phyloP scores from a whole-genome alignment of 495 filamentous ascomycete species.

The Poronia punctata region DNA sequence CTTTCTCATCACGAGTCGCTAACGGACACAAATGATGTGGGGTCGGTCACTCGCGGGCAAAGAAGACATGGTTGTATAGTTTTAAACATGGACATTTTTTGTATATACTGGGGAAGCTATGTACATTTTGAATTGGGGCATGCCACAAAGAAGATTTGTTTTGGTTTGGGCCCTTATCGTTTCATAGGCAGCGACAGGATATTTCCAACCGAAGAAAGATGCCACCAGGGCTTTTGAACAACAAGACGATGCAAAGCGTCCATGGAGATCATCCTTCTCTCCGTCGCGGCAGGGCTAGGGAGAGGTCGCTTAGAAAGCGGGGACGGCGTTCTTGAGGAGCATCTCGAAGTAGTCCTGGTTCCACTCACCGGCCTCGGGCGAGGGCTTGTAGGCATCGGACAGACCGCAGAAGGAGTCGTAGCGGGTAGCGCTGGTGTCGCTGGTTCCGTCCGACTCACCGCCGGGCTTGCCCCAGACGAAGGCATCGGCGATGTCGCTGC shows the following conservation, averaged over 20 bases:
- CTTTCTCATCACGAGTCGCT: no score
- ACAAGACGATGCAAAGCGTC: not conserved
- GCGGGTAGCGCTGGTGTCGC: conserved; percentile 49
- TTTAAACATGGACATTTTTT: no score
- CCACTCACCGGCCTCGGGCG: conserved; percentile 75
- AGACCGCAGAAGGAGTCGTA: conserved; percentile 71
- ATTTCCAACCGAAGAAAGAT: conserved; percentile 6
- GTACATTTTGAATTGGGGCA: conserved; percentile 24
- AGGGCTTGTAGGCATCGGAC: conserved; percentile 52
- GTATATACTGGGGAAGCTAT: conserved; percentile 25
- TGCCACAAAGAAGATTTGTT: conserved; percentile 14
- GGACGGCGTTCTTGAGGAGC: conserved; percentile 61
- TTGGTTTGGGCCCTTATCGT: not conserved
- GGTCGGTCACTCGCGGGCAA: no score
- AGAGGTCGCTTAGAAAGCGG: conserved; percentile 32
- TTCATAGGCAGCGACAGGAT: conserved; percentile 6
- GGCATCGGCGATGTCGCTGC: conserved; percentile 56
- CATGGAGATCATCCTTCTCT: conserved; percentile 5
- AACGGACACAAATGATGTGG: no score
- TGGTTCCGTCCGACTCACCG: conserved; percentile 75
- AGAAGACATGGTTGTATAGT: no score
- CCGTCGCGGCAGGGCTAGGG: not conserved
- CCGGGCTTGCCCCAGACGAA: conserved; percentile 85
- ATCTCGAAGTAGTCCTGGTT: conserved; percentile 74
- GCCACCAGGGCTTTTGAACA: conserved; percentile 6